Conservation (phyloP, 2,329 filamentous ascomycete genomes). For the Blumeriella jaapii region DNA sequence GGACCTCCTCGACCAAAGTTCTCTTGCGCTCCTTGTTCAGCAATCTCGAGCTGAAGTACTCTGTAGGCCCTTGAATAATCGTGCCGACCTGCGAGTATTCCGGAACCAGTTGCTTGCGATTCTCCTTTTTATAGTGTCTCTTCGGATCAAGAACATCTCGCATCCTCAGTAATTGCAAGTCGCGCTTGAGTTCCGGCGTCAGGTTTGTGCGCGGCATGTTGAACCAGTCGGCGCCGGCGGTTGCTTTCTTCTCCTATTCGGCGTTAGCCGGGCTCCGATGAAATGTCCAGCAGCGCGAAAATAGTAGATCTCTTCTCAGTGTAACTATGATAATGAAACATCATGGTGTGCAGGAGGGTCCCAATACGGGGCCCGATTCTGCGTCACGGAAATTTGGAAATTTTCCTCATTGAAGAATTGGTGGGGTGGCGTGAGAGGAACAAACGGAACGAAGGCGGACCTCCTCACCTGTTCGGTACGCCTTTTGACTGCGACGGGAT, state of each 20-base stretch:
- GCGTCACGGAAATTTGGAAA: slow-evolving; percentile 59
- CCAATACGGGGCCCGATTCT: slow-evolving; percentile 71
- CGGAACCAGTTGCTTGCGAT: slow-evolving; percentile 53
- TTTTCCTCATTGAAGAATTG: slow-evolving; percentile 62
- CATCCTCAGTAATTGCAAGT: slow-evolving; percentile 83
- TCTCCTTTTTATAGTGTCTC: slow-evolving; percentile 52
- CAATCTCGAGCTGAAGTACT: slow-evolving; percentile 72
- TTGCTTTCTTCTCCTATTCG: slow-evolving; percentile 36
- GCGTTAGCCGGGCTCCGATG: slow-evolving; percentile 15
- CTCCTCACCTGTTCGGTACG: slow-evolving; percentile 39
- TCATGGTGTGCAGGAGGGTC: slow-evolving; percentile 57
- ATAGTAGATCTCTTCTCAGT: slow-evolving; percentile 37
- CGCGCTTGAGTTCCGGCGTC: slow-evolving; percentile 76
- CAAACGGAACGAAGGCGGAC: not conserved
- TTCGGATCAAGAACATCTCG: slow-evolving; percentile 81
- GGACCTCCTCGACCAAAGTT: slow-evolving; percentile 76
- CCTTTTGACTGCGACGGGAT: slow-evolving; percentile 36
- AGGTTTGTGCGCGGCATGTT: slow-evolving; percentile 74
- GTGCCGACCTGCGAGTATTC: slow-evolving; percentile 84
- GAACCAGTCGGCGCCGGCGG: slow-evolving; percentile 77
- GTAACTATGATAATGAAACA: slow-evolving; percentile 54
- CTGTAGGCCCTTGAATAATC: slow-evolving; percentile 77
- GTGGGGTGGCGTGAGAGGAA: not conserved
- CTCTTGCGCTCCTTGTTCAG: slow-evolving; percentile 79
- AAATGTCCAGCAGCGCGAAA: slow-evolving; percentile 6